Evolutionary conservation across 2,329 filamentous ascomycete genomes (phyloP).

Genomic region (Hypoxylon sp.): DNA sequence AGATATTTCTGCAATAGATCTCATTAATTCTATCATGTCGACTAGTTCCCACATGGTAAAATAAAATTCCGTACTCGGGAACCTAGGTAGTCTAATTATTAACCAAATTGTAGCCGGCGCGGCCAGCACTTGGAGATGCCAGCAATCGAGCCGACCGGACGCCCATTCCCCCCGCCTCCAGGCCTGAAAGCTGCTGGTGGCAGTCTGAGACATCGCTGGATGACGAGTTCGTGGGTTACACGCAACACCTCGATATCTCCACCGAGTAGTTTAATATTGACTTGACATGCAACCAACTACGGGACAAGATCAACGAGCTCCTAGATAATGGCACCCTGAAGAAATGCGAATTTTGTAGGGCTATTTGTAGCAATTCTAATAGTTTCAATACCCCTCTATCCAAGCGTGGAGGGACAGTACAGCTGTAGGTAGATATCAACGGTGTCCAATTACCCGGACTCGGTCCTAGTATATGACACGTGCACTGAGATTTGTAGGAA

Average conservation of each 20-base stretch:
- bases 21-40: slow-evolving; percentile 8
- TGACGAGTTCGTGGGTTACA: slow-evolving; percentile 51
- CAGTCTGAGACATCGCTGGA: slow-evolving; percentile 44
- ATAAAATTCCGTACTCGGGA: background rate
- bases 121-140: slow-evolving; percentile 27
- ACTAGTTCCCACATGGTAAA: slow-evolving; percentile 14
- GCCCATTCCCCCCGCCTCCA: slow-evolving; percentile 5
- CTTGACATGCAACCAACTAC: slow-evolving; percentile 41
- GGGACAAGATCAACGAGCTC: slow-evolving; percentile 45
- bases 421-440: slow-evolving; percentile 55
- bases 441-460: slow-evolving; percentile 58
- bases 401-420: slow-evolving; percentile 28
- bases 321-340: slow-evolving; percentile 48
- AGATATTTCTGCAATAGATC: background rate
- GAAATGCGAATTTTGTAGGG: slow-evolving; percentile 46
- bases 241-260: slow-evolving; percentile 46
- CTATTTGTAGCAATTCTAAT: slow-evolving; percentile 31
- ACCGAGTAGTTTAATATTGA: slow-evolving; percentile 28
- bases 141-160: slow-evolving; percentile 23
- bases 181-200: slow-evolving; percentile 7
- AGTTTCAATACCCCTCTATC: slow-evolving; percentile 40
- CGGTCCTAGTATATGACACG: slow-evolving; percentile 67
- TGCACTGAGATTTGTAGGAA: slow-evolving; percentile 72
- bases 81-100: background rate
- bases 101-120: slow-evolving; percentile 19